Percentiles rank a stretch among this genome's conserved stretches.
Conservation (phyloP, 2,329 filamentous ascomycete species). For the Emericellopsis atlantica region DNA sequence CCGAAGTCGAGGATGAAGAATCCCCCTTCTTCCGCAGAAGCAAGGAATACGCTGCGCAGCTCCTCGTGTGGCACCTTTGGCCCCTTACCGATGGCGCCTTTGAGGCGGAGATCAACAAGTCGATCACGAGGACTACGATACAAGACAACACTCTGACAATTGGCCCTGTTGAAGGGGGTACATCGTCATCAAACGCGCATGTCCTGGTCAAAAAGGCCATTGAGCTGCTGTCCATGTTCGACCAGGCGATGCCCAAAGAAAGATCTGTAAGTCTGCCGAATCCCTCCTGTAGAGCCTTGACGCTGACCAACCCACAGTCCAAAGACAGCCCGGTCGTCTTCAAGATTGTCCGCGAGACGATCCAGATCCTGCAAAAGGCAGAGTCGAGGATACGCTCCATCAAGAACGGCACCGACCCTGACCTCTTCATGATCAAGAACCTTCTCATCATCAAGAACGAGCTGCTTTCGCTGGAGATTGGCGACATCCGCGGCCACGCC, state of each 20-base stretch:
- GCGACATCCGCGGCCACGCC: slow-evolving; percentile 42
- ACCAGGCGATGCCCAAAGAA: slow-evolving; percentile 52
- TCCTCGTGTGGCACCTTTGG: slow-evolving; percentile 46
- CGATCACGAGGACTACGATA: slow-evolving; percentile 35
- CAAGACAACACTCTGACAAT: slow-evolving; percentile 36
- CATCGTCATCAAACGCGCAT: slow-evolving; percentile 43
- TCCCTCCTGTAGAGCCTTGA: neutral
- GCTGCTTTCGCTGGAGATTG: slow-evolving; percentile 91
- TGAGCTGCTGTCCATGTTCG: slow-evolving; percentile 48
- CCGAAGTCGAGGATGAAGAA: slow-evolving; percentile 46
- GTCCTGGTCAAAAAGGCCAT: slow-evolving; percentile 45
- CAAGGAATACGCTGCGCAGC: slow-evolving; percentile 40
- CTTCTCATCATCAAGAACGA: slow-evolving; percentile 92
- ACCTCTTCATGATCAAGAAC: slow-evolving; percentile 91
- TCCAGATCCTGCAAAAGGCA: slow-evolving; percentile 66
- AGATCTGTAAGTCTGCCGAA: slow-evolving; percentile 35
- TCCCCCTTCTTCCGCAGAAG: slow-evolving; percentile 39
- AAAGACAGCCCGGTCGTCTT: slow-evolving; percentile 44
- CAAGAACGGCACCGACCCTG: slow-evolving; percentile 52
- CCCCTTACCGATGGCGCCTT: slow-evolving; percentile 40
- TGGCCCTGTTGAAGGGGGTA: slow-evolving; percentile 31
- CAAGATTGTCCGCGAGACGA: slow-evolving; percentile 80
- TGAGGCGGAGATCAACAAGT: slow-evolving; percentile 41
- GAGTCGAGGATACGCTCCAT: slow-evolving; percentile 57
- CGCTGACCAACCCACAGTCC: slow-evolving; percentile 10